Percentiles rank a stretch among this genome's conserved stretches.
Conservation (phyloP, 2,329 filamentous ascomycete genomes). For the Drechslera avenae region DNA sequence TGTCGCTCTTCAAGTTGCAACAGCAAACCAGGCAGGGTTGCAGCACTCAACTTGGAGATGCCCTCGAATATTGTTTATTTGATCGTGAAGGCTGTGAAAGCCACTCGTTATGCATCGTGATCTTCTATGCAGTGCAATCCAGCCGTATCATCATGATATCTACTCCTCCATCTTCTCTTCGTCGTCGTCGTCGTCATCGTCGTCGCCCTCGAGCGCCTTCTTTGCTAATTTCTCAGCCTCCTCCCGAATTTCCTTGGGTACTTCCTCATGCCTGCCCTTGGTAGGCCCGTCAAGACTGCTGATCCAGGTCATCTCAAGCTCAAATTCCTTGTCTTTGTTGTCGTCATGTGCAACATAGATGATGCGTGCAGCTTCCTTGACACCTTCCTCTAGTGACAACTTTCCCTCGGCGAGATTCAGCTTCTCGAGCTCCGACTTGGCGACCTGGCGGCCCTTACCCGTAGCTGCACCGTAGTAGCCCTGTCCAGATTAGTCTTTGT, state of each 20-base stretch:
- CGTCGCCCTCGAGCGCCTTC: conserved; percentile 84
- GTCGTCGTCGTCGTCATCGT: conserved; percentile 76
- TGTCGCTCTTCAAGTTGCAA: conserved; percentile 6
- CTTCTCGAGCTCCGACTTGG: conserved; percentile 98
- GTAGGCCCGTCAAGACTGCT: conserved; percentile 83
- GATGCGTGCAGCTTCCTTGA: conserved; percentile 95
- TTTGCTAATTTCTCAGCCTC: conserved; percentile 93
- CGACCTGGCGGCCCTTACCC: conserved; percentile 93
- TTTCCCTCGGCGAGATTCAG: conserved; percentile 80
- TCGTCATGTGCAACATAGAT: conserved; percentile 98
- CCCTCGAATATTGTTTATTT: conserved; percentile 9
- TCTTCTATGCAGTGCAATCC: conserved; percentile 34
- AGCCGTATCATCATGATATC: conserved; percentile 7
- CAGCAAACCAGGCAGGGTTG: conserved; percentile 2
- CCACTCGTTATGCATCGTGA: conserved; percentile 32
- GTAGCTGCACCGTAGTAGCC: conserved; percentile 98
- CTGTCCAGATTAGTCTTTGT: conserved; percentile 43
- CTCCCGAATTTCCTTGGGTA: conserved; percentile 86
- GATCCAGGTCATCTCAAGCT: conserved; percentile 99
- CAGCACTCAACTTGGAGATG: background rate
- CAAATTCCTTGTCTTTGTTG: conserved; percentile 99
- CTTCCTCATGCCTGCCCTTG: conserved; percentile 89
- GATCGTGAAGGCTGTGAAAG: conserved; percentile 25
- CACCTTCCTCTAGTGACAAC: conserved; percentile 80
- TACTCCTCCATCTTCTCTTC: conserved; percentile 89